Base-by-base conservation (phyloP, 78 protist genomes). In the Dictyostelium discoideum region DNA sequence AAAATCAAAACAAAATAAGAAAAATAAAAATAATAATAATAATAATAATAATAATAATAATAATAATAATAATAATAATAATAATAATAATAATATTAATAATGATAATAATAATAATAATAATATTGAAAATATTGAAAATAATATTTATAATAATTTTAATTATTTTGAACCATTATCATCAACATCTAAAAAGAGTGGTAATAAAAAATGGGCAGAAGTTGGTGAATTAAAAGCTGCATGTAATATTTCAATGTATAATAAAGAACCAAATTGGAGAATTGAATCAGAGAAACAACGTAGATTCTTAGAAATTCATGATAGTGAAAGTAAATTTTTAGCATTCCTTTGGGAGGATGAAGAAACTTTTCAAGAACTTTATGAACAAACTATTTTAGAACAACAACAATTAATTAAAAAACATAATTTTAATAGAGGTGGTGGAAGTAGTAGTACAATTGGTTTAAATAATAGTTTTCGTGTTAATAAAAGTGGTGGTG, bases 231-330 rank as follows among this genome's bases (percentile, higher is more conserved):
- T 86, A 10, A 76, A 39, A 14, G 81, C 85, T 20, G 46, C 79
- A 8, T 22, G 72, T 40, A 92, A 92, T 50, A 11, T 92, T 5
- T 81, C 85, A 3, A 67, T 92, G 5, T 92, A 92, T 39, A 60
- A 48, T 13, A 92, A 92, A 37, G 86, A 85, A 37, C 93, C 96
- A 40, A 92, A 92, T 69, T 92, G 96, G 96, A 18, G 60, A n/a
- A 37, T 57, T 10, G 96, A 92, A 32, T 63, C 92, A 5, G 86
- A 86, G 26, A 57, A 76, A 46, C 96, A 92, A 39, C 87, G 92
- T 29, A 40, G 79, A 24, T 92, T 92, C 74, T 80, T 92, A 22
- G 14, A 42, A 5, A 16, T 8, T 4, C 93, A 92, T 32, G 96
- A 92, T 26, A 18, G 46, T 16, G 96, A 90, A 60, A 90, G 79